These are phyloP conservation scores for Teratosphaeria destructans DNA, from an alignment of 2,329 filamentous ascomycete genomes.

Conservation along the genomic window DNA sequence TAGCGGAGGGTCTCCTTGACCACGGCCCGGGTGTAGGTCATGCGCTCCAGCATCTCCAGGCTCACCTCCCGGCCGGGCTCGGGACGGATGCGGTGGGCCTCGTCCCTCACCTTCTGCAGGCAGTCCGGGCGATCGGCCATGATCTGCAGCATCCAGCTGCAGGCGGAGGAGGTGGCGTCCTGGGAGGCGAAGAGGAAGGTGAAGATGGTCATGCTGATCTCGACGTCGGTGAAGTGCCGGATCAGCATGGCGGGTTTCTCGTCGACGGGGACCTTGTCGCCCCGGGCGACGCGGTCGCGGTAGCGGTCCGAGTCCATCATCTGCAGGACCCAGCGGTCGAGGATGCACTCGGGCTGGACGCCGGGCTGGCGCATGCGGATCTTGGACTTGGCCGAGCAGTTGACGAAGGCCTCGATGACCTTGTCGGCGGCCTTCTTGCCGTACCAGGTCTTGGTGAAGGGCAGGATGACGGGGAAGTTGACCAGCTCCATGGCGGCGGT, in stretches of 20 bases:
- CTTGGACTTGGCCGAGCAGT: conserved; percentile 88
- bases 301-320: conserved; percentile 81
- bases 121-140: conserved; percentile 90
- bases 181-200: conserved; percentile 96
- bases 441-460: conserved; percentile 93
- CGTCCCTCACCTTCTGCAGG: conserved; percentile 79
- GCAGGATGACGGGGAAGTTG: conserved; percentile 95
- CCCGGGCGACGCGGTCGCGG: conserved; percentile 65
- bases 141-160: conserved; percentile 91
- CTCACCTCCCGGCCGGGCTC: conserved; percentile 37
- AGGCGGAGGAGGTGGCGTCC: conserved; percentile 88
- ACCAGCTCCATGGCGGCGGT: conserved; percentile 92
- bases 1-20: conserved; percentile 87
- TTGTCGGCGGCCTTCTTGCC: conserved; percentile 92
- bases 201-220: conserved; percentile 88
- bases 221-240: conserved; percentile 78
- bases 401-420: conserved; percentile 79
- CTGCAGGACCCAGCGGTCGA: conserved; percentile 85
- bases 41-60: conserved; percentile 78
- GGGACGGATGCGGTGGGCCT: conserved; percentile 34
- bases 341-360: conserved; percentile 79
- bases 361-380: conserved; percentile 66
- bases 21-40: conserved; percentile 81
- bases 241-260: conserved; percentile 77
- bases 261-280: conserved; percentile 53